Percentiles rank a stretch among this genome's conserved stretches.
Conservation (phyloP, 805 yeast species). For the Sungouiella blattae region DNA sequence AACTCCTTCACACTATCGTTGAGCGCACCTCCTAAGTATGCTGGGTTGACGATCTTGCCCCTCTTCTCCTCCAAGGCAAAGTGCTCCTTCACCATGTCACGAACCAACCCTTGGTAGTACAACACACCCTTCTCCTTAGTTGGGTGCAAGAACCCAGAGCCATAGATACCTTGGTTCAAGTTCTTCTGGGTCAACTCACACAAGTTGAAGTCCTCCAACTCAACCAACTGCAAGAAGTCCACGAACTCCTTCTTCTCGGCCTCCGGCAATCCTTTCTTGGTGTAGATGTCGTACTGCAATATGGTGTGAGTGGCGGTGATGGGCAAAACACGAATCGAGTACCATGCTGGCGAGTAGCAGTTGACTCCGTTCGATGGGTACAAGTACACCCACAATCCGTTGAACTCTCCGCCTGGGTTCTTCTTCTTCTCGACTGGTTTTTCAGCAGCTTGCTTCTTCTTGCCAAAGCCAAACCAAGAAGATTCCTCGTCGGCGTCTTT, state of each 20-base stretch:
- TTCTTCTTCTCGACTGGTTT: slow-evolving; percentile 27
- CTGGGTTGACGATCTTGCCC: slow-evolving; percentile 52
- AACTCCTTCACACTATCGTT: slow-evolving; percentile 45
- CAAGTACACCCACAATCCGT: slow-evolving; percentile 61
- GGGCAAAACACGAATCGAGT: slow-evolving; percentile 58
- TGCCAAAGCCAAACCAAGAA: slow-evolving; percentile 55
- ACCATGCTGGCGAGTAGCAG: slow-evolving; percentile 67
- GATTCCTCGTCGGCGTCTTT: slow-evolving; percentile 30
- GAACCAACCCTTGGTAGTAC: slow-evolving; percentile 51
- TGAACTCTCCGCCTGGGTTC: slow-evolving; percentile 59
- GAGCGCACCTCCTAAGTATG: slow-evolving; percentile 38
- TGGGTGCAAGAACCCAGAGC: slow-evolving; percentile 59
- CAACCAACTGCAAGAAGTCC: slow-evolving; percentile 60
- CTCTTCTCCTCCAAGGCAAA: slow-evolving; percentile 41
- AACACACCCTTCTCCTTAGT: slow-evolving; percentile 57
- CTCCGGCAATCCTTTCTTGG: slow-evolving; percentile 55
- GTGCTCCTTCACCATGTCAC: slow-evolving; percentile 57
- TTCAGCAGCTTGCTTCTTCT: slow-evolving; percentile 20
- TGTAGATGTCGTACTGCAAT: slow-evolving; percentile 57
- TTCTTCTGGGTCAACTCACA: slow-evolving; percentile 60
- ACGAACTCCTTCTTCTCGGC: slow-evolving; percentile 57
- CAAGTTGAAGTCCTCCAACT: slow-evolving; percentile 55
- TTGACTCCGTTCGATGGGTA: slow-evolving; percentile 61
- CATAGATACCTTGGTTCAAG: slow-evolving; percentile 57
- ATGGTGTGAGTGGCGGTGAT: slow-evolving; percentile 50